Evolutionary conservation across 139 green algal genomes (phyloP).

Genomic region (Coccomyxa sp.): DNA sequence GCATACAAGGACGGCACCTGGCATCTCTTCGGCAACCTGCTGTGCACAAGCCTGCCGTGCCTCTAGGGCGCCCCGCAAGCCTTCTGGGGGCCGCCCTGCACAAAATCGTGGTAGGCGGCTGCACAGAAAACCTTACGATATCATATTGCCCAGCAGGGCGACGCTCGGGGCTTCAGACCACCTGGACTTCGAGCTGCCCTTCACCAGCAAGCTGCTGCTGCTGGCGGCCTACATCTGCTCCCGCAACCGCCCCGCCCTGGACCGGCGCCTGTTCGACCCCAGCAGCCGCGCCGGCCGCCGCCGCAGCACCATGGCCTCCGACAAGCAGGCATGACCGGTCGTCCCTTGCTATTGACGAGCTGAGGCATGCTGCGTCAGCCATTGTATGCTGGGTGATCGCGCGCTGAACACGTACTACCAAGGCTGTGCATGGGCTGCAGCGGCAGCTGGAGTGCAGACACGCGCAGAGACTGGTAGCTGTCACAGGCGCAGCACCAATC

Average conservation of each 20-base stretch:
- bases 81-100: too few species aligned
- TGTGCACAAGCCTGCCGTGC: too few species aligned
- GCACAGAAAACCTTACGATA: too few species aligned
- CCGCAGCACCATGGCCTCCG: conserved; percentile 7
- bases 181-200: conserved; percentile 46
- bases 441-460: neutral
- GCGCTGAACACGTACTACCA: too few species aligned
- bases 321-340: conserved; percentile 22
- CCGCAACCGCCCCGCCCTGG: conserved; percentile 45
- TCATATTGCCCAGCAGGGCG: too few species aligned
- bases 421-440: neutral
- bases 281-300: neutral
- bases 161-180: neutral
- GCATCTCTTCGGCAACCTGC: too few species aligned
- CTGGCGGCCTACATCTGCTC: conserved; percentile 53
- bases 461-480: too few species aligned
- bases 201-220: conserved; percentile 42
- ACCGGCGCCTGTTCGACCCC: conserved; percentile 45
- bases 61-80: neutral
- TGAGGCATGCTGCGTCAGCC: neutral
- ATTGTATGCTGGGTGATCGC: too few species aligned
- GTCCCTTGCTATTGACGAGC: neutral
- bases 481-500: too few species aligned
- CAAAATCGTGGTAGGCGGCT: too few species aligned
- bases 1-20: too few species aligned